phyloP scores from a whole-genome alignment of 2,329 filamentous ascomycete genomes.

The Hypoxylon sp. region DNA sequence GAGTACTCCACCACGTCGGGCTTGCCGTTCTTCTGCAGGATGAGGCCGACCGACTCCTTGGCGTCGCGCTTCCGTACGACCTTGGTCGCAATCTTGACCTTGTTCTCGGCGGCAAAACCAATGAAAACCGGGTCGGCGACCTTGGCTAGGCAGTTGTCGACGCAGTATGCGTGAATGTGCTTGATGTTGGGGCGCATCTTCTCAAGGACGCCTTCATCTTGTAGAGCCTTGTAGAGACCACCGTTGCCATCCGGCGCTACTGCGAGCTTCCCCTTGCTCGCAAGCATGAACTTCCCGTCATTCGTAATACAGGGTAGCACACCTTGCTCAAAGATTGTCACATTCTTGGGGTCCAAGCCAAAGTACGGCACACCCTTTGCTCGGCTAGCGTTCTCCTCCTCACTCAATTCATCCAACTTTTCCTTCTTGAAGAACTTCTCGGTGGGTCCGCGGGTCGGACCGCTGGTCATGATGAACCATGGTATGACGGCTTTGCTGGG shows the following conservation, averaged over 20 bases:
- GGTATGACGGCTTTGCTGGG: conserved; percentile 75
- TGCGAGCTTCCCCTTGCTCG: conserved; percentile 89
- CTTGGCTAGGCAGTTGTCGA: conserved; percentile 99
- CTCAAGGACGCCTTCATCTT: conserved; percentile 71
- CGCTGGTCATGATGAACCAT: conserved; percentile 99
- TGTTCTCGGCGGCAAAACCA: conserved; percentile 87
- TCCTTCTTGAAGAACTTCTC: conserved; percentile 80
- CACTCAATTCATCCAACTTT: conserved; percentile 47
- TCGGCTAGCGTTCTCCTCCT: conserved; percentile 72
- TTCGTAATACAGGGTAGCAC: conserved; percentile 97
- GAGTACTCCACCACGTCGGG: conserved; percentile 99
- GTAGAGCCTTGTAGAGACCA: conserved; percentile 93
- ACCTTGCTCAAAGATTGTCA: conserved; percentile 95
- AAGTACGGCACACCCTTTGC: conserved; percentile 71
- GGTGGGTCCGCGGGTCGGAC: conserved; percentile 91
- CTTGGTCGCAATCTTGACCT: conserved; percentile 97
- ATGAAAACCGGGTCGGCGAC: conserved; percentile 98
- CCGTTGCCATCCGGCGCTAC: conserved; percentile 98
- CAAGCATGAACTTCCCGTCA: conserved; percentile 95
- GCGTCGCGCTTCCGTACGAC: conserved; percentile 99
- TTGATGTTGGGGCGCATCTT: conserved; percentile 94
- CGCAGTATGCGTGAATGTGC: conserved; percentile 97
- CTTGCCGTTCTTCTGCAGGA: conserved; percentile 93
- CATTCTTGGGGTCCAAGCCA: conserved; percentile 85
- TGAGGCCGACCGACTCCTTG: conserved; percentile 94